These are phyloP conservation scores for Wickerhamomyces tratensis DNA, from an alignment of 805 yeast genomes.

Conservation along the genomic window DNA sequence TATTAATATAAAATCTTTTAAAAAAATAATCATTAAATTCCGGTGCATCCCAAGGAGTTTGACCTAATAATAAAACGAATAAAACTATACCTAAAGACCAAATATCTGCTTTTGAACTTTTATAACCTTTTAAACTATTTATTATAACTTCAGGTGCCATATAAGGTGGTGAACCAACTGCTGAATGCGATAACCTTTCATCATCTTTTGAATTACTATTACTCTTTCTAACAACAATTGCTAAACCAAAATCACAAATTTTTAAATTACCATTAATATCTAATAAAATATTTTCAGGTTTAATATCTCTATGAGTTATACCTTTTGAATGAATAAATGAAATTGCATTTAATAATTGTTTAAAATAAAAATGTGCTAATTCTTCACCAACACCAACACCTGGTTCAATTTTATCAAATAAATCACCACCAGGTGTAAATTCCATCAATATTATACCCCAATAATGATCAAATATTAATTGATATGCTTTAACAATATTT, in stretches of 20 bases:
- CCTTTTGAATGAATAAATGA: conserved; percentile 52
- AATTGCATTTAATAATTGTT: conserved; percentile 53
- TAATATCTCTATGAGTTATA: conserved; percentile 59
- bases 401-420: conserved; percentile 73
- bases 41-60: conserved; percentile 69
- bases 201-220: conserved; percentile 26
- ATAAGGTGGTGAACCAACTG: conserved; percentile 71
- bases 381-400: conserved; percentile 60
- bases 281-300: conserved; percentile 59
- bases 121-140: conserved; percentile 33
- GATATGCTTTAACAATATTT: conserved; percentile 46
- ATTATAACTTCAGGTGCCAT: conserved; percentile 64
- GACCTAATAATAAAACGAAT: conserved; percentile 54
- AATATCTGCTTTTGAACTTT: conserved; percentile 47
- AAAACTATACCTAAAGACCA: conserved; percentile 66
- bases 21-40: conserved; percentile 40
- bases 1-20: conserved; percentile 26
- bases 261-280: conserved; percentile 59
- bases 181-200: conserved; percentile 35
- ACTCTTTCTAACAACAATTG: conserved; percentile 42
- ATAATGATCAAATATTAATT: conserved; percentile 41
- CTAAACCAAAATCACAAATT: conserved; percentile 72
- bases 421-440: conserved; percentile 64
- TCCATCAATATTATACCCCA: conserved; percentile 65
- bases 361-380: conserved; percentile 59